phyloP scores from a whole-genome alignment of 495 filamentous ascomycete genomes.

The Aspergillus sparsus region DNA sequence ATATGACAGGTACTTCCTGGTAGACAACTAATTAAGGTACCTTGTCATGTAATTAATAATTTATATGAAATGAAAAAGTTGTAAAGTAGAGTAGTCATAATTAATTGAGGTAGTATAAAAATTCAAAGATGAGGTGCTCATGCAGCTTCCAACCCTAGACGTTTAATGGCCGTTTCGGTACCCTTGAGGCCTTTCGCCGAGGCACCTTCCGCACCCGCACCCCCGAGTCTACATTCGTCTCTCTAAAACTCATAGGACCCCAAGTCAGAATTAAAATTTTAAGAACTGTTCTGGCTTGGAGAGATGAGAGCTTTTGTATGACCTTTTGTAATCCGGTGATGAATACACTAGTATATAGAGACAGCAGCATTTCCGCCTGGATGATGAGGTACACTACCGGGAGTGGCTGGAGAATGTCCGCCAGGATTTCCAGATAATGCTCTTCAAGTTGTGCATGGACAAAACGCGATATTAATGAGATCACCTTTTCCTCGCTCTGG shows the following conservation, averaged over 20 bases:
- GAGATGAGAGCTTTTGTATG: background rate
- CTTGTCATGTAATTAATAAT: too few relatives aligned
- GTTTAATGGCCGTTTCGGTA: background rate
- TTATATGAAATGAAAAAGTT: too few relatives aligned
- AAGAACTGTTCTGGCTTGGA: background rate
- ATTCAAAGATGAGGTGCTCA: too few relatives aligned
- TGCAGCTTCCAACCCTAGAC: background rate
- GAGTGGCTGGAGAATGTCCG: background rate
- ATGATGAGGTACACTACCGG: background rate
- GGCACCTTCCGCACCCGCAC: background rate
- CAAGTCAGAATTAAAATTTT: background rate
- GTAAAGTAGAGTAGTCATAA: too few relatives aligned
- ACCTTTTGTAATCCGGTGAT: background rate
- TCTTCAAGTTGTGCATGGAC: background rate
- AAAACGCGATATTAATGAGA: background rate
- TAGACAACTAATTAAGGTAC: too few relatives aligned
- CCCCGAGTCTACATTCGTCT: background rate
- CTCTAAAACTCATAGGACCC: background rate
- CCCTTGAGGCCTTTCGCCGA: background rate
- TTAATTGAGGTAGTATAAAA: too few relatives aligned
- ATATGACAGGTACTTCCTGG: too few relatives aligned
- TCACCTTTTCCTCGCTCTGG: background rate
- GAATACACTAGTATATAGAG: background rate
- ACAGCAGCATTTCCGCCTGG: background rate
- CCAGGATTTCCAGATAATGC: background rate